Evolutionary conservation across 1,284 basidiomycete species (phyloP), one percentile per base, ranked within the genome.

Genomic region (Trametes sp.): DNA sequence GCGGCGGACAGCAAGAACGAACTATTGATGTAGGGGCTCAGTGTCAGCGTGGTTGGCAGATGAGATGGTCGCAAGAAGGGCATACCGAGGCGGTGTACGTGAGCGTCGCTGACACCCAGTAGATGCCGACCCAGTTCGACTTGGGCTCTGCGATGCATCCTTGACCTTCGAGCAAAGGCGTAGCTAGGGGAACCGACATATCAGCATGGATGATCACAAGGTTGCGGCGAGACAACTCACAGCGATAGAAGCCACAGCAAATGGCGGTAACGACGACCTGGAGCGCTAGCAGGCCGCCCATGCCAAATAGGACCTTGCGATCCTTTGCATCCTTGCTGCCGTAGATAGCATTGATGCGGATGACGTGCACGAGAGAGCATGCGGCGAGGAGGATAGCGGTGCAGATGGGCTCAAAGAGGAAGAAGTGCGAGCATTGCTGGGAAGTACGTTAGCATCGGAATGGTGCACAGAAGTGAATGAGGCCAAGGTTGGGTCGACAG

Each of bases 81-180:
- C 28, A 63, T 70, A 88, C 86, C 21, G 89, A 87, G 44, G 78
- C 82, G 28, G 84, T 85, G 76, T 90, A 93, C 21, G 93, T 81
- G 48, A 92, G 56, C 41, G 91, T 92, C 26, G 89, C 87, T 0
- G 84, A 84, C 16, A 90, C 74, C 92, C 92, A 94, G 80, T 93
- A 94, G 68, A 93, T 85, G 45, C 88, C 92, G 58, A 93, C 89
- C 90, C 90, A 93, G 73, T 83, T 86, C 67, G 82, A 75, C 68
- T 87, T 87, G 28, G 92, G 92, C 42, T 90, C 91, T 2, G 92
- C 90, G 63, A 94, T 93, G 76, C 92, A 94, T 3, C 92, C 92
- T 71, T 94, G 92, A 26, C 88, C 89, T 13, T 77, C 81, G 19
- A 76, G 66, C 29, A 94, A 83, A 24, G 90, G 89, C 4, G 93